Evolutionary conservation across 2,329 filamentous ascomycete species (phyloP).

Genomic region (Pleoardoris graminearum): DNA sequence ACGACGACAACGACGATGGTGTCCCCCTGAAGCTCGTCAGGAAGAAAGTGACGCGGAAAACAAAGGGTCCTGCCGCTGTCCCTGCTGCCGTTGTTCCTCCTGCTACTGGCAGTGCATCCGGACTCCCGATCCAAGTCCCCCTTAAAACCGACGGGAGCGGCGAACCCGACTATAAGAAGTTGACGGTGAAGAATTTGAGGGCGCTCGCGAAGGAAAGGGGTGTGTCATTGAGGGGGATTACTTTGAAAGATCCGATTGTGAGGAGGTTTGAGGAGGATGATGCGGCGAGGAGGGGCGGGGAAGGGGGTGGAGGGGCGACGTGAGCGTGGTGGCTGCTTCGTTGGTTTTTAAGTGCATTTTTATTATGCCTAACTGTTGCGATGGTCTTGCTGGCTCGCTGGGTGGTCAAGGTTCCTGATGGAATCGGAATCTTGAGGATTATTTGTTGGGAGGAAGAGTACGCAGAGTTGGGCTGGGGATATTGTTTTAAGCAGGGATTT

Average conservation of each 20-base stretch:
- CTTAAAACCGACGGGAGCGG: not conserved
- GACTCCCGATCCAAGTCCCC: not conserved
- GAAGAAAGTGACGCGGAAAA: not conserved
- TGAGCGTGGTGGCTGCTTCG: no score
- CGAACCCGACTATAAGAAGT: not conserved
- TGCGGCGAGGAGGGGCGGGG: no score
- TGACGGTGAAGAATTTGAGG: not conserved
- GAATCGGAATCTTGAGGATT: no score
- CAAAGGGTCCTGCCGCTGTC: not conserved
- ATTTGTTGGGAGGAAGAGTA: no score
- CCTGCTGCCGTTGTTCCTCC: not conserved
- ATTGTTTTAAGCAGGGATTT: no score
- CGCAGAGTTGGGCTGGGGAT: no score
- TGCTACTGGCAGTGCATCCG: not conserved
- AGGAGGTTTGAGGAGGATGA: conserved; percentile 2
- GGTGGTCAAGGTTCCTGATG: no score
- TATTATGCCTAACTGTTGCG: no score
- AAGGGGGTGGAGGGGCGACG: no score
- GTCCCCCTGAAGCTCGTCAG: not conserved
- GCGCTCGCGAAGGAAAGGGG: not conserved
- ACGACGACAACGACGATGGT: not conserved
- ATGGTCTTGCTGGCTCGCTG: no score
- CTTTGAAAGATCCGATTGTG: not conserved
- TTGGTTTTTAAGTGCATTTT: no score
- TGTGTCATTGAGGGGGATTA: not conserved